Conservation (phyloP, 192 early-diverging fungal species). For the Funneliformis mosseae region DNA sequence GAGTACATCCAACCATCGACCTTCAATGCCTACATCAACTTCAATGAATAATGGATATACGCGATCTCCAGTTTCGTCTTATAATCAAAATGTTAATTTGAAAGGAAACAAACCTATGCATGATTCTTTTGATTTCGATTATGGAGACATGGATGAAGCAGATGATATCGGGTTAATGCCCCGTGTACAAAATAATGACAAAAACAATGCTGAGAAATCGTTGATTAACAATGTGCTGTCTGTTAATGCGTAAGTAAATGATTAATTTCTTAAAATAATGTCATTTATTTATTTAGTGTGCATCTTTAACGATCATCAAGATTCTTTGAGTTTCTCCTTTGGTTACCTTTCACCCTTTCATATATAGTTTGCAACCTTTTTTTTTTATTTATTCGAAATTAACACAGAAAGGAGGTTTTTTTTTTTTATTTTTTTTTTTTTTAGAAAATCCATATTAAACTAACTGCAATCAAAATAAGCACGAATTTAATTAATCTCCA, state of each 20-base stretch:
- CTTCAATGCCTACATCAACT: not conserved
- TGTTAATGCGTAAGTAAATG: constrained; percentile 41
- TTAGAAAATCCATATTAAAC: too few species aligned
- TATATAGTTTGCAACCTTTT: not conserved
- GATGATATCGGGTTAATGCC: not conserved
- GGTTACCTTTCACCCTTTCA: not conserved
- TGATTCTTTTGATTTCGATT: constrained; percentile 26
- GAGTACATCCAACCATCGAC: not conserved
- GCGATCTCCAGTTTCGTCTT: constrained; percentile 2
- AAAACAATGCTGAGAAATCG: constrained; percentile 5
- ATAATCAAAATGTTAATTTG: not conserved
- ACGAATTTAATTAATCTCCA: not conserved
- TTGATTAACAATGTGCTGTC: constrained; percentile 30
- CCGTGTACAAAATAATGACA: not conserved
- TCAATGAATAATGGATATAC: constrained; percentile 4
- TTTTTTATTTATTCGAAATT: too few species aligned
- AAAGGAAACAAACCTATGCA: not conserved
- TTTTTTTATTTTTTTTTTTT: too few species aligned
- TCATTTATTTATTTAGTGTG: not conserved
- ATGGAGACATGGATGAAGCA: constrained; percentile 22
- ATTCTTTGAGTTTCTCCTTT: not conserved
- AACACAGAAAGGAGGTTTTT: too few species aligned
- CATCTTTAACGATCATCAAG: not conserved
- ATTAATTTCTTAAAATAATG: not conserved
- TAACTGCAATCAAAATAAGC: too few species aligned